phyloP scores from a whole-genome alignment of 2,329 filamentous ascomycete genomes.

The Trichoderma sp. region DNA sequence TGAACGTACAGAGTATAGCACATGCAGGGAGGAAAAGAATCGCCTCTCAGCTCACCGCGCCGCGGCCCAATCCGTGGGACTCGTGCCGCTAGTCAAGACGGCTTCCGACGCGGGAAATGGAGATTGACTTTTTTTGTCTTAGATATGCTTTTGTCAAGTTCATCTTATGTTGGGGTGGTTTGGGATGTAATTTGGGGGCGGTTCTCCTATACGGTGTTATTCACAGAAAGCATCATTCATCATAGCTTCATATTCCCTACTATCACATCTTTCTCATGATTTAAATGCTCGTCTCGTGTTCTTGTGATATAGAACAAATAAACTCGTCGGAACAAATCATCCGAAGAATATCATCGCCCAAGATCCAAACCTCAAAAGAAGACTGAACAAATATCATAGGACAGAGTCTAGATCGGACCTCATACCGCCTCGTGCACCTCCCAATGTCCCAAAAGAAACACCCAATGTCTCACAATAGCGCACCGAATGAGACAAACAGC shows the following conservation, averaged over 20 bases:
- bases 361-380: not conserved
- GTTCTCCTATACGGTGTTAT: not conserved
- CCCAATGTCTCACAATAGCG: not conserved
- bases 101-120: not conserved
- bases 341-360: not conserved
- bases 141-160: not conserved
- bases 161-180: not conserved
- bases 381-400: not conserved
- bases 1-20: not conserved
- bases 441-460: not conserved
- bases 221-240: not conserved
- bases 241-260: not conserved
- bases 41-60: not conserved
- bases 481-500: not conserved
- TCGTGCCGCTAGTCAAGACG: not conserved
- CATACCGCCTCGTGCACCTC: not conserved
- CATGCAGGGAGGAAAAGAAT: not conserved
- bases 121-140: not conserved
- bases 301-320: not conserved
- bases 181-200: not conserved
- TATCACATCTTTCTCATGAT: not conserved
- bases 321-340: not conserved
- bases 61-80: not conserved
- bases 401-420: not conserved
- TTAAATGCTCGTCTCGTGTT: not conserved